Conservation (phyloP, 2,329 filamentous ascomycete species). For the Hyphodiscus sp. region DNA sequence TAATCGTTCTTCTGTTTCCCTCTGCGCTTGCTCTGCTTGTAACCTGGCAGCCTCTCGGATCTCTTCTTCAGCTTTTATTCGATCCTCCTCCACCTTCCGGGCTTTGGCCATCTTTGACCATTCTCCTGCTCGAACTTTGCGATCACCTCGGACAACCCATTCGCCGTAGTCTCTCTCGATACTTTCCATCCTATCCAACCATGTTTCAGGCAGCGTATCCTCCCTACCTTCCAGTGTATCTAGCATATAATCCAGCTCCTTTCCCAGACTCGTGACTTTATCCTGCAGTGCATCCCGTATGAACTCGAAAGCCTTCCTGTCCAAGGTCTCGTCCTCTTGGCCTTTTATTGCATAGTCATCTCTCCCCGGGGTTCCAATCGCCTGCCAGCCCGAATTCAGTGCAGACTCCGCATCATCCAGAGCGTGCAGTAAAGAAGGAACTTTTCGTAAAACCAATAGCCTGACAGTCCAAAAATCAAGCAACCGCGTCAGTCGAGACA, state of each 20-base stretch:
- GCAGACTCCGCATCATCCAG: slow-evolving; percentile 62
- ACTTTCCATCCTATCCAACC: slow-evolving; percentile 80
- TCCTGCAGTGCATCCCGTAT: slow-evolving; percentile 59
- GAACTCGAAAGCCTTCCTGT: slow-evolving; percentile 42
- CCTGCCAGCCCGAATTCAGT: slow-evolving; percentile 60
- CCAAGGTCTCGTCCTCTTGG: slow-evolving; percentile 11
- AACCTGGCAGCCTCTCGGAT: slow-evolving; percentile 7
- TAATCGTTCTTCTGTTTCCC: slow-evolving; percentile 1
- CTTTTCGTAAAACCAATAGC: slow-evolving; percentile 64
- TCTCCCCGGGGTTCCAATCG: slow-evolving; percentile 37
- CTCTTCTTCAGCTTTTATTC: slow-evolving; percentile 17
- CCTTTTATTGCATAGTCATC: slow-evolving; percentile 5
- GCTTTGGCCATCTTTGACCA: slow-evolving; percentile 31
- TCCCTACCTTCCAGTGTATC: slow-evolving; percentile 77
- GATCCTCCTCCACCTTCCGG: slow-evolving; percentile 25
- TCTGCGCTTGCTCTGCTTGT: slow-evolving; percentile 8
- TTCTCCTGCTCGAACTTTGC: slow-evolving; percentile 63
- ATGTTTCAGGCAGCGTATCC: slow-evolving; percentile 77
- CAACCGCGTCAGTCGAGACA: slow-evolving; percentile 67
- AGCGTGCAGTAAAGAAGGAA: slow-evolving; percentile 61
- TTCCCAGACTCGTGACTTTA: slow-evolving; percentile 64
- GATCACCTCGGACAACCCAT: slow-evolving; percentile 76
- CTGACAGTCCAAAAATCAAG: slow-evolving; percentile 74
- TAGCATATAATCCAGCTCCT: slow-evolving; percentile 74
- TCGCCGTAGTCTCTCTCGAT: slow-evolving; percentile 71